Evolutionary conservation across 2,329 filamentous ascomycete species (phyloP).

Genomic region (Nemania serpens): DNA sequence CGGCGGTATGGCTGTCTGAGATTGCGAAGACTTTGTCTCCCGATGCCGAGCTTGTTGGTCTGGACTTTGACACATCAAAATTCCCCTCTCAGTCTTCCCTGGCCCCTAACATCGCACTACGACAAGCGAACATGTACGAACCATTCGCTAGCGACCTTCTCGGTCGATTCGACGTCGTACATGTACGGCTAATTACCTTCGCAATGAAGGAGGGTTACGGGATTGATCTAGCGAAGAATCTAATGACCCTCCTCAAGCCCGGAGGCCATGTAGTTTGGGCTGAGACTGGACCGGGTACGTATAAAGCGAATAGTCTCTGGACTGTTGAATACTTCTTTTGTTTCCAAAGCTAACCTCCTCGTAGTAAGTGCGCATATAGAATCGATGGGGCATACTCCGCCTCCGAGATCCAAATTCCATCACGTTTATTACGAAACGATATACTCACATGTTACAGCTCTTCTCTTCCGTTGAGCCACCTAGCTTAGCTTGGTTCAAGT

Average conservation of each 20-base stretch:
- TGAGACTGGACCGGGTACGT: conserved; percentile 24
- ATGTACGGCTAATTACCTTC: conserved; percentile 26
- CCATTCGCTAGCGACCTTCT: conserved; percentile 23
- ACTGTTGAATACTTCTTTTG: neutral
- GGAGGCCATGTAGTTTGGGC: conserved; percentile 23
- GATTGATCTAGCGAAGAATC: conserved; percentile 13
- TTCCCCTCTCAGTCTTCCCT: conserved; percentile 12
- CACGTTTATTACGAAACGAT: neutral
- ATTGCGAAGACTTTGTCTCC: conserved; percentile 18
- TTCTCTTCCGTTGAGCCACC: conserved; percentile 21
- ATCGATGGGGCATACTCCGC: neutral
- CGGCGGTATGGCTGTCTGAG: conserved; percentile 16
- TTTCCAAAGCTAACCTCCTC: neutral
- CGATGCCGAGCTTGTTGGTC: conserved; percentile 23
- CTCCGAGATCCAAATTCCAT: neutral
- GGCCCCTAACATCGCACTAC: conserved; percentile 17
- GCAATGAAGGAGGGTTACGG: conserved; percentile 22
- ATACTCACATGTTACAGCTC: conserved; percentile 10
- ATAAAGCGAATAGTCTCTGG: neutral
- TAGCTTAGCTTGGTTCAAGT: conserved; percentile 20
- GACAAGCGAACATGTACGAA: conserved; percentile 23
- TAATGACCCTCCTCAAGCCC: conserved; percentile 27
- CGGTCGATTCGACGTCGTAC: conserved; percentile 28
- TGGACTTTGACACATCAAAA: conserved; percentile 26
- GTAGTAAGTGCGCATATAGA: conserved; percentile 1